Evolutionary conservation across 2,329 filamentous ascomycete species (phyloP), one percentile per base, ranked within the genome.

Genomic region (Aschersonia sp.): DNA sequence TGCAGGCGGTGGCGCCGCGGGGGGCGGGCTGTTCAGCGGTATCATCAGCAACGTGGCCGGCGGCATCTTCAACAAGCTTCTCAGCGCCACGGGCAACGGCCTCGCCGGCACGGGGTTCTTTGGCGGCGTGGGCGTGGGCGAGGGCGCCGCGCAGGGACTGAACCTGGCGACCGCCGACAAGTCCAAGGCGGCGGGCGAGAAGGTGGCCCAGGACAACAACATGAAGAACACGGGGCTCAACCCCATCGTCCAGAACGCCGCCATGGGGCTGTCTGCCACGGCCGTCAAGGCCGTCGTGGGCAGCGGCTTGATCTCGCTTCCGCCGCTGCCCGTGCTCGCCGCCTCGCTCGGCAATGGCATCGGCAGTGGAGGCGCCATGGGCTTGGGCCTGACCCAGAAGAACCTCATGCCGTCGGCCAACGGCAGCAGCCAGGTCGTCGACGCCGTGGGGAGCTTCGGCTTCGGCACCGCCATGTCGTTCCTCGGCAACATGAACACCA

Each of bases 221-320:
- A 56, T 60, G 54, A 45, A 56, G 8, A 54, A 53, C 9, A 57
- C 54, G 7, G 59, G 60, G 12, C 50, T 64, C 22, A 61, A 62
- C 47, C 56, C 58, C 0, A 50, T 55, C 3, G 52, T 64, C 43
- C 55, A 61, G 46, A 61, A 58, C 44, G 51, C 58, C 6, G 58
- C 57, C 39, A 56, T 58, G 44, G 61, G 61, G 2, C 50, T 59
- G 2, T 52, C 56, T 1, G 54, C 58, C 0, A 57, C 60, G 4
- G 52, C 61, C 1, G 47, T 63, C 5, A 55, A 57, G 11, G 46
- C 60, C 4, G 43, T 60, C 31, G 51, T 59, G 5, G 46, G 46
- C n/a, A 51, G 50, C 43, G 22, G 53, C 9, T 10, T 46, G 1
- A 22, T 50, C 5, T 39, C 55, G 32, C 46, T 57, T 2, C 55